A percentile compares a stretch with the other conserved stretches of the same genome.
phyloP scores from a whole-genome alignment of 371 early-diverging fungal species.

The Mucor racemosus region DNA sequence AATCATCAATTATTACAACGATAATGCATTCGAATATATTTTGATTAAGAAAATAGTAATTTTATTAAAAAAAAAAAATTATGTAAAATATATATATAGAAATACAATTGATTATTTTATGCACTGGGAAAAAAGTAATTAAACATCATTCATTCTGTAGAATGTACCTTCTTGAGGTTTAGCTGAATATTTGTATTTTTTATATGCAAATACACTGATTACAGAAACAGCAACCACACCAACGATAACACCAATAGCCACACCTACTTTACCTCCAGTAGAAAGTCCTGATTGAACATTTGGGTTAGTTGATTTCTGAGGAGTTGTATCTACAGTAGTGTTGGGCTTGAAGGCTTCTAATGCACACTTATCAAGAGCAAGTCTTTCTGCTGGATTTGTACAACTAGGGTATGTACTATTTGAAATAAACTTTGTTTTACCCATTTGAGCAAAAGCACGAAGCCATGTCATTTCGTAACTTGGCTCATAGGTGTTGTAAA shows the following conservation, averaged over 20 bases:
- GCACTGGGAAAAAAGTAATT: background rate
- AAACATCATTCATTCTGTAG: constrained; percentile 21
- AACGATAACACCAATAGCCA: constrained; percentile 45
- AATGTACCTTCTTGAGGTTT: constrained; percentile 15
- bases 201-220: constrained; percentile 17
- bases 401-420: constrained; percentile 21
- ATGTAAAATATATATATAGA: background rate
- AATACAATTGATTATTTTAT: background rate
- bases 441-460: constrained; percentile 43
- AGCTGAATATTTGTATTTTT: background rate
- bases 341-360: constrained; percentile 20
- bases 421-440: constrained; percentile 15
- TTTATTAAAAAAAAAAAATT: background rate
- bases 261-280: constrained; percentile 43
- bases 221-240: constrained; percentile 30
- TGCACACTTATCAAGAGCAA: constrained; percentile 19
- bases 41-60: background rate
- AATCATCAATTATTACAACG: no score
- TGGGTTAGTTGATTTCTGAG: background rate
- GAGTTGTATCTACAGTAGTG: constrained; percentile 10
- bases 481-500: constrained; percentile 45
- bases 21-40: no score
- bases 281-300: constrained; percentile 17
- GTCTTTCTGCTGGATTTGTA: constrained; percentile 10
- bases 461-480: constrained; percentile 43